Evolutionary conservation across 148 eudicot genomes (phyloP).

Genomic region (Cornus florida): DNA sequence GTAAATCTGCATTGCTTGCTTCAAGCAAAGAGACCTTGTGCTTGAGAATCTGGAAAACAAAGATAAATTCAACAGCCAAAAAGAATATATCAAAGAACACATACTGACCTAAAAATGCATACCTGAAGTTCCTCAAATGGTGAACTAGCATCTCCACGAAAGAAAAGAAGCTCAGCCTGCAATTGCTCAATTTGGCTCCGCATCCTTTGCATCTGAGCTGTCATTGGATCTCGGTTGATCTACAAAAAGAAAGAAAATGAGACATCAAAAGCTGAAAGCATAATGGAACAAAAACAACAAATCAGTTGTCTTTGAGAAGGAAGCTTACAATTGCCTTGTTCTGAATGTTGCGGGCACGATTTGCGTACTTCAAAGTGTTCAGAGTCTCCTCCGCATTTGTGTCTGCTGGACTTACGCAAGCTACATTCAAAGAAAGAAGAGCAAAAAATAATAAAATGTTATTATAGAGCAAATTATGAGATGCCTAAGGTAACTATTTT

Average conservation of each 20-base stretch:
- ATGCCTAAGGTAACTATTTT: neutral
- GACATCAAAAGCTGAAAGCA: neutral
- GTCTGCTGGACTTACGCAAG: conserved; percentile 98
- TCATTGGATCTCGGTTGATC: conserved; percentile 92
- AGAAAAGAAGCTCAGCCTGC: conserved; percentile 77
- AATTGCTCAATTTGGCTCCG: conserved; percentile 89
- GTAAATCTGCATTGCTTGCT: conserved; percentile 78
- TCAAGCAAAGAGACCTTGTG: conserved; percentile 89
- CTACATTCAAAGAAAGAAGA: conserved; percentile 34
- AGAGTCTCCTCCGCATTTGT: conserved; percentile 96
- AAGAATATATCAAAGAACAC: neutral
- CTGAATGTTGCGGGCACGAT: conserved; percentile 98
- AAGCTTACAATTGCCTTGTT: conserved; percentile 92
- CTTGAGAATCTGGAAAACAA: conserved; percentile 62
- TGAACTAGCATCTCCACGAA: conserved; percentile 78
- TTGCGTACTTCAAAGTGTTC: conserved; percentile 94
- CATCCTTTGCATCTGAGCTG: conserved; percentile 93
- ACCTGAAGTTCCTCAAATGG: conserved; percentile 92
- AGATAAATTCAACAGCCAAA: neutral
- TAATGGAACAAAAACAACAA: neutral
- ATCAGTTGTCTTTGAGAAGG: neutral
- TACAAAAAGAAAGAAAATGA: conserved; percentile 31
- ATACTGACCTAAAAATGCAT: neutral
- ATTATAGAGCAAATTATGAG: conserved; percentile 6
- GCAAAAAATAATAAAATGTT: neutral